Percentiles rank a stretch among this genome's conserved stretches.
phyloP scores from a whole-genome alignment of 148 eudicot species.

The Suaeda aralocaspica region DNA sequence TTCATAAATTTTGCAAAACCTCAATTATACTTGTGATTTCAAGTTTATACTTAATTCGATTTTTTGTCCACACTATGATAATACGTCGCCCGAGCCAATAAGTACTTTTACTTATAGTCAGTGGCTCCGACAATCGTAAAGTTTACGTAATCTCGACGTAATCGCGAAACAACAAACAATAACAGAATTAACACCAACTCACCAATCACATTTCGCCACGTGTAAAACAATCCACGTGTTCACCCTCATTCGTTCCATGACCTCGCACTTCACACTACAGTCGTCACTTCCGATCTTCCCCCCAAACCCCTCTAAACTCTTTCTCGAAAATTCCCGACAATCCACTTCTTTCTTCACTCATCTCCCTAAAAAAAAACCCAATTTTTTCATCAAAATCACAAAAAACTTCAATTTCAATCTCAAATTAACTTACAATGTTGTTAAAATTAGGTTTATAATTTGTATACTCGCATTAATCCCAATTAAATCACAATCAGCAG shows the following conservation, averaged over 20 bases:
- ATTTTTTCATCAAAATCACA: not conserved
- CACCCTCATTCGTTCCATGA: slow-evolving; percentile 28
- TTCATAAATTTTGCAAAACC: no score
- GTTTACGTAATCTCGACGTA: not conserved
- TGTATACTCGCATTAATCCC: slow-evolving; percentile 31
- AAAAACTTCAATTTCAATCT: not conserved
- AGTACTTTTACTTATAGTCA: no score
- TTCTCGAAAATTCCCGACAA: slow-evolving; percentile 20
- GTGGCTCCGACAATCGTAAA: not conserved
- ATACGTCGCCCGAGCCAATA: no score
- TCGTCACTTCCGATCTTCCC: not conserved
- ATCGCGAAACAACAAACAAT: not conserved
- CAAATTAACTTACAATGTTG: slow-evolving; percentile 24
- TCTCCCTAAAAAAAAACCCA: not conserved
- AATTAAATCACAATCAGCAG: slow-evolving; percentile 49
- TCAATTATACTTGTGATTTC: no score
- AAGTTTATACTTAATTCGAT: no score
- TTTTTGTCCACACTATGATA: no score
- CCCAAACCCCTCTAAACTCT: slow-evolving; percentile 21
- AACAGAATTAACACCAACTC: slow-evolving; percentile 25
- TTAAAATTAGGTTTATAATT: slow-evolving; percentile 31
- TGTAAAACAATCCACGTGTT: slow-evolving; percentile 33
- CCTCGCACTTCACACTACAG: slow-evolving; percentile 24
- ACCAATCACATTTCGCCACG: slow-evolving; percentile 35
- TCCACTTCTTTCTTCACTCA: not conserved